Evolutionary conservation across 192 early-diverging fungal species (phyloP).

Genomic region (Gonapodya prolifera): DNA sequence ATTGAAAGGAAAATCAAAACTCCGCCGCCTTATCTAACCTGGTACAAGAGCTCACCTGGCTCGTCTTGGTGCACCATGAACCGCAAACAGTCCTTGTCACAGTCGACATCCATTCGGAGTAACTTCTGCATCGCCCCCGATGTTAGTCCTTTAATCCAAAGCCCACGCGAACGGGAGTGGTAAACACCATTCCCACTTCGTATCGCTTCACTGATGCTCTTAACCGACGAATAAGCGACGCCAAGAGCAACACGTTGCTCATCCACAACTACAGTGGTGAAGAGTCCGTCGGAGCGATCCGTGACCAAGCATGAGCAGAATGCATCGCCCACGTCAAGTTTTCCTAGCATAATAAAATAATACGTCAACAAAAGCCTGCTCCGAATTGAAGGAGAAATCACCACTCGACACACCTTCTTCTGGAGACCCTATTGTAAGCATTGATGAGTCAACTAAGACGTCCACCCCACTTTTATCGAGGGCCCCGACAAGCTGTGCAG

Average conservation of each 20-base stretch:
- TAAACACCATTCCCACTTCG: slow-evolving; percentile 76
- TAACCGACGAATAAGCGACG: slow-evolving; percentile 76
- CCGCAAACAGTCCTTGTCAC: slow-evolving; percentile 69
- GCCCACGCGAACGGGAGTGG: slow-evolving; percentile 70
- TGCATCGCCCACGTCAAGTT: slow-evolving; percentile 16
- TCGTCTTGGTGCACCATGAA: slow-evolving; percentile 79
- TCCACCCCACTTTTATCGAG: slow-evolving; percentile 13
- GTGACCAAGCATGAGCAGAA: slow-evolving; percentile 25
- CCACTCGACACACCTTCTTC: too few species aligned
- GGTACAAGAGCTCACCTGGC: slow-evolving; percentile 55
- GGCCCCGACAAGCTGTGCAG: slow-evolving; percentile 9
- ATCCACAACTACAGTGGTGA: slow-evolving; percentile 87
- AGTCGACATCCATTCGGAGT: slow-evolving; percentile 42
- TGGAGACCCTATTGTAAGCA: slow-evolving; percentile 3
- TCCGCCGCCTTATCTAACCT: slow-evolving; percentile 2
- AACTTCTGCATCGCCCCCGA: slow-evolving; percentile 87
- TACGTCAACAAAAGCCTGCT: neutral
- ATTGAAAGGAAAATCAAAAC: neutral
- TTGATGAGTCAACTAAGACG: slow-evolving; percentile 3
- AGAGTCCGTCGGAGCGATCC: slow-evolving; percentile 82
- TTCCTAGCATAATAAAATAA: neutral
- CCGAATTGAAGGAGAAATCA: neutral
- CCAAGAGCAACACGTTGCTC: slow-evolving; percentile 79
- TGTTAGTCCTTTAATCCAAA: slow-evolving; percentile 94
- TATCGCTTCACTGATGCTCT: slow-evolving; percentile 72